Percentiles rank a stretch among this genome's conserved stretches.
Conservation (phyloP, 129 eudicot genomes). For the Arctium minus region DNA sequence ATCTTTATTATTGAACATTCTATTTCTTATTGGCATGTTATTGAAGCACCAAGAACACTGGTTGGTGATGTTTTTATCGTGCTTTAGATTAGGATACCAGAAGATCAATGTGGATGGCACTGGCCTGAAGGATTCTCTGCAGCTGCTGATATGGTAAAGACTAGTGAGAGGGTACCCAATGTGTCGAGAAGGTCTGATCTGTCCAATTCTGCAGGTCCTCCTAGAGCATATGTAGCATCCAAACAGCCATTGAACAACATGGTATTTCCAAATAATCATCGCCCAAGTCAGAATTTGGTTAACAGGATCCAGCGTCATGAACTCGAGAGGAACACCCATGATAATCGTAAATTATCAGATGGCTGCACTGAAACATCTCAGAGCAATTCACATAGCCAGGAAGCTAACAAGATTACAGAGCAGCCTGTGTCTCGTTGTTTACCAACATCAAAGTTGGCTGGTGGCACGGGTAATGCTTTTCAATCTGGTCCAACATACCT, state of each 20-base stretch:
- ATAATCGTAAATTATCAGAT: conserved; percentile 14
- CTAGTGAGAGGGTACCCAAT: conserved; percentile 20
- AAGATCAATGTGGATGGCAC: conserved; percentile 71
- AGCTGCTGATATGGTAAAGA: conserved; percentile 32
- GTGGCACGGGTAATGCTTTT: conserved; percentile 30
- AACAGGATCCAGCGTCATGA: conserved; percentile 15
- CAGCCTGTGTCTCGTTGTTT: conserved; percentile 20
- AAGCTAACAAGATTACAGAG: conserved; percentile 20
- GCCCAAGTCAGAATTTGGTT: conserved; percentile 15
- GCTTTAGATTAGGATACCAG: conserved; percentile 73
- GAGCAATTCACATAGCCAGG: conserved; percentile 22
- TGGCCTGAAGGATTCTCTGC: conserved; percentile 71
- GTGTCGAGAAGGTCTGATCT: conserved; percentile 21
- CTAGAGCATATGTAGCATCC: conserved; percentile 32
- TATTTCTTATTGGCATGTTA: conserved; percentile 47
- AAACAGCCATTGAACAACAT: conserved; percentile 20
- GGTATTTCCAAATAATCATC: conserved; percentile 22
- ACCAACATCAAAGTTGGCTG: conserved; percentile 26
- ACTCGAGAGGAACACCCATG: conserved; percentile 17
- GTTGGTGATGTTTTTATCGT: conserved; percentile 63
- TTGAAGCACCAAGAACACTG: conserved; percentile 51
- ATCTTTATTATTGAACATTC: conserved; percentile 26
- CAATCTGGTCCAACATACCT: conserved; percentile 17
- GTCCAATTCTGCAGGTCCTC: conserved; percentile 31
- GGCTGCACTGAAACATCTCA: conserved; percentile 16